Evolutionary conservation across 805 yeast species (phyloP), one percentile per base, ranked within the genome.

Genomic region (Ogataea haglerorum): DNA sequence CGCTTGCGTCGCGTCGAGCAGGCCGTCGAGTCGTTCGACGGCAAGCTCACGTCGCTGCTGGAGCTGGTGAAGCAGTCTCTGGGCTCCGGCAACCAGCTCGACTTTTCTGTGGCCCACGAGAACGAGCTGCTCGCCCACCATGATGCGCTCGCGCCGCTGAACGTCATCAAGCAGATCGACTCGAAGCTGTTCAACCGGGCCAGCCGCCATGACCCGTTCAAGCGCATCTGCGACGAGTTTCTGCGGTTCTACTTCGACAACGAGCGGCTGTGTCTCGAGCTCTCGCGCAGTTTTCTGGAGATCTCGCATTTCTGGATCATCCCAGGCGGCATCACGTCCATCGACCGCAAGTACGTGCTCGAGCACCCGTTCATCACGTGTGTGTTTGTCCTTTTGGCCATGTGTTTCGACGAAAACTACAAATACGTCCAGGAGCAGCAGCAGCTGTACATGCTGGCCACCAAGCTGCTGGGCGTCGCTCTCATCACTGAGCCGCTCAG

Each of bases 271-370:
- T 74, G 78, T 47, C 57, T 73, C 6, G 58, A 62, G 31, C 52
- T 78, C 22, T 70, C 76, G 0, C 64, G 67, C 41, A 70, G 71
- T 19, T 78, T 77, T 45, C 54, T 77, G 26, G 69, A 67, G 13
- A 71, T 70, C 30, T 76, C 82, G 3, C 80, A 75, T 50, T 75
- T 72, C 52, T 78, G 82, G 80, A 75, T 78, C 32, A 72, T 76
- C 5, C 82, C 82, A 2, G 82, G 81, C 9, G 82, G 81, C 5
- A 66, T 76, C n/a, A 72, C 67, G 26, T 68, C 67, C 23, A 67
- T 77, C 10, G 64, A 70, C 29, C 54, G 68, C 27, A 60, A 60
- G 9, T 78, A 73, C 52, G 81, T 73, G 4, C 49, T 60, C 13
- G 63, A 66, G 23, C 81, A 77, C 54, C 74, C 80, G 3, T 76